phyloP scores from a whole-genome alignment of 768 basidiomycete genomes.

The Xerocomellus chrysenteron region DNA sequence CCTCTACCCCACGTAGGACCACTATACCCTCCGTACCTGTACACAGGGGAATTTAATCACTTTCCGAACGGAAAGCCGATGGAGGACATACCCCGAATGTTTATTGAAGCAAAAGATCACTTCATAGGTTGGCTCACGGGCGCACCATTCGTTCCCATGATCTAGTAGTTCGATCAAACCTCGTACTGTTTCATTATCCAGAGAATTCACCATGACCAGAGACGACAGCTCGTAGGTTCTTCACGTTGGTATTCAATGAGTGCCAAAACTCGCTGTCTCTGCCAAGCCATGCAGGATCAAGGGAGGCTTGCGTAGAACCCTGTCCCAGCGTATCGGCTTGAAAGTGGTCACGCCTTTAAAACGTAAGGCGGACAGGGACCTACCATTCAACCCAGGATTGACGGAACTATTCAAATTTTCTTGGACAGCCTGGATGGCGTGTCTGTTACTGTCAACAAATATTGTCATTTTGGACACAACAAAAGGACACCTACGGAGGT shows the following conservation, averaged over 20 bases:
- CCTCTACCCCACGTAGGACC: conserved; percentile 58
- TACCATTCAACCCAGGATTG: conserved; percentile 46
- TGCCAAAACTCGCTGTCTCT: conserved; percentile 65
- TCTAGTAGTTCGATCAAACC: conserved; percentile 38
- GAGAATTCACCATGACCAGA: conserved; percentile 64
- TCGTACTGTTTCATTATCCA: neutral
- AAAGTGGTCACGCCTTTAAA: neutral
- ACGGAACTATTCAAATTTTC: conserved; percentile 36
- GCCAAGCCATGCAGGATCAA: conserved; percentile 34
- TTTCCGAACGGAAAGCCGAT: neutral
- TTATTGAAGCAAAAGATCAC: conserved; percentile 76
- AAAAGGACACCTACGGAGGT: conserved; percentile 51
- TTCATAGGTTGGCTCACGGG: conserved; percentile 57
- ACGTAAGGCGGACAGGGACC: neutral
- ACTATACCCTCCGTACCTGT: conserved; percentile 64
- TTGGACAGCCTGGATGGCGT: conserved; percentile 36
- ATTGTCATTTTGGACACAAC: neutral
- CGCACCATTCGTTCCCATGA: conserved; percentile 81
- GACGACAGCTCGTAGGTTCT: conserved; percentile 64
- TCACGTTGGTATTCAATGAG: conserved; percentile 53
- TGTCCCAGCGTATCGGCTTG: conserved; percentile 51
- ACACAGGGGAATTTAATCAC: neutral
- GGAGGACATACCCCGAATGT: conserved; percentile 58
- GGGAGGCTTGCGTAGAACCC: conserved; percentile 64
- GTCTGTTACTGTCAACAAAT: conserved; percentile 2